Evolutionary conservation across 495 filamentous ascomycete genomes (phyloP).

Genomic region (Aspergillus saccharolyticus): DNA sequence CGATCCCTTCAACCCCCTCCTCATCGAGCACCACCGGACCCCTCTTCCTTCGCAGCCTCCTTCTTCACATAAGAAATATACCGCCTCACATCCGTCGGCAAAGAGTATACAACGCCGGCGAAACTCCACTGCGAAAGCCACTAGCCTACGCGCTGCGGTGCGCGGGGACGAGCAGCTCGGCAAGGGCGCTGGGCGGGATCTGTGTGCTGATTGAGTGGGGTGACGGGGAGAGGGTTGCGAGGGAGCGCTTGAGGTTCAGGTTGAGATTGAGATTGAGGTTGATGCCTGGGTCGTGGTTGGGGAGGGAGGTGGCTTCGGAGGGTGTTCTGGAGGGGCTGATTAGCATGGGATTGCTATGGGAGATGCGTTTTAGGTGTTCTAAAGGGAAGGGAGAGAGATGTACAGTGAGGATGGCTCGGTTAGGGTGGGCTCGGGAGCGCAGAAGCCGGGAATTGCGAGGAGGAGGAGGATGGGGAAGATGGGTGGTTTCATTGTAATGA

Average conservation of each 20-base stretch:
- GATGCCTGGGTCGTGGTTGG: background rate
- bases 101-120: constrained; percentile 20
- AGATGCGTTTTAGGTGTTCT: too few relatives aligned
- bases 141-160: constrained; percentile 16
- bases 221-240: constrained; percentile 13
- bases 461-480: background rate
- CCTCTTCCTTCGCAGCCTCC: background rate
- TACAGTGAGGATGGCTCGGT: background rate
- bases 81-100: constrained; percentile 20
- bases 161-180: constrained; percentile 16
- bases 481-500: too few relatives aligned
- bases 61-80: constrained; percentile 16
- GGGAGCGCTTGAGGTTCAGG: background rate
- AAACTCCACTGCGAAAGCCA: constrained; percentile 17
- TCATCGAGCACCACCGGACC: background rate
- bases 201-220: constrained; percentile 20
- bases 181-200: constrained; percentile 18
- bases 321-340: background rate
- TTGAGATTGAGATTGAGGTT: constrained; percentile 14
- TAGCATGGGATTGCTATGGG: too few relatives aligned
- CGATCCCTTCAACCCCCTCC: background rate
- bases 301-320: background rate
- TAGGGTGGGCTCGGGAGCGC: background rate
- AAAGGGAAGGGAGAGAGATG: background rate
- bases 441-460: background rate